Evolutionary conservation across 208 protist genomes (phyloP), one percentile per base, ranked within the genome.

Genomic region (Phytomonas francai): DNA sequence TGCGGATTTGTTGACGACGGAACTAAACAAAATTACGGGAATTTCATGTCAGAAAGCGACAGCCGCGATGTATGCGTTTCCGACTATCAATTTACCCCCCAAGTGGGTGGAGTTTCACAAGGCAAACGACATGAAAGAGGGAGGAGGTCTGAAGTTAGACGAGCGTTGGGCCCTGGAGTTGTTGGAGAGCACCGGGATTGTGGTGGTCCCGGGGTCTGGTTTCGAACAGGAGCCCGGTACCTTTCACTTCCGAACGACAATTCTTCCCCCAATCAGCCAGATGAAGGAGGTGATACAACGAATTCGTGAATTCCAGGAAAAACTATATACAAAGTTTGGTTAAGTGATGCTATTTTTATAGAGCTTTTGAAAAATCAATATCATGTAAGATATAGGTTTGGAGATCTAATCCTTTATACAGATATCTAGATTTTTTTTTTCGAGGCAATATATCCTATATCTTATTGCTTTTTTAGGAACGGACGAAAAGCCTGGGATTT

Each of bases 11-110:
- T 73, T 97, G 28, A 81, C 83, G n/a, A 70, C 76, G 5, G 93
- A 89, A 54, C 82, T 99, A 45, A 98, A 98, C 79, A 76, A 19
- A 45, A 78, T 99, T 42, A 83, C 90, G 54, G 97, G 97, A 25
- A 74, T 99, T 32, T 87, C 77, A n/a, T 98, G 96, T 84, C 83
- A 97, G 39, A 58, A 74, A 27, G 85, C 97, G 25, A 77, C 93
- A 71, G 97, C 97, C 33, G 97, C 99, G 25, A 98, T 99, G 97
- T 99, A 99, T 81, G 90, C 96, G 7, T 99, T 99, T 87, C 98
- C 99, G 32, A 67, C 49, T 9, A 89, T 99, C 56, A 63, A 33
- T 32, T 70, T 99, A 11, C 97, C 98, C 25, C 32, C 33, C 12
- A 85, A 82, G 61, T 97, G 94, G 54, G 73, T 89, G 3, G 68